These are phyloP conservation scores for Scheffersomyces insectosa DNA, from an alignment of 1,139 yeast genomes.

Conservation along the genomic window DNA sequence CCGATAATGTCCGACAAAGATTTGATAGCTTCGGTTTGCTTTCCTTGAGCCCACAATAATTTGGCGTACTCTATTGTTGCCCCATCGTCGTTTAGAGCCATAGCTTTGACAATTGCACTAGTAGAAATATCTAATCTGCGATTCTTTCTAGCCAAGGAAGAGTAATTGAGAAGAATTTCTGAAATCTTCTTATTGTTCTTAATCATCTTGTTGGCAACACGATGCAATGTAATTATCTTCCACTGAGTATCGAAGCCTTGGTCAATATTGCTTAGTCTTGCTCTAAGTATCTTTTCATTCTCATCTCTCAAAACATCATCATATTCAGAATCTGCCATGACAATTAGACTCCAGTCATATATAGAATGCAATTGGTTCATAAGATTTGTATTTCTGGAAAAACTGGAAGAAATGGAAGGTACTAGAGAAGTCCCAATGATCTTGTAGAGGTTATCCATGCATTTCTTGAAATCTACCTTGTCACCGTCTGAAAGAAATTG, in stretches of 20 bases:
- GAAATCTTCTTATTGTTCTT: slow-evolving; percentile 32
- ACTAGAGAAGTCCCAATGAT: slow-evolving; percentile 64
- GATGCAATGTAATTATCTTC: slow-evolving; percentile 59
- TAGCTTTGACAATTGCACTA: slow-evolving; percentile 68
- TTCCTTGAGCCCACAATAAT: slow-evolving; percentile 88
- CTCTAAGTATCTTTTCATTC: slow-evolving; percentile 27
- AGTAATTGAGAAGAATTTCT: slow-evolving; percentile 57
- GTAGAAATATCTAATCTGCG: slow-evolving; percentile 75
- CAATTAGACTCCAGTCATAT: slow-evolving; percentile 55
- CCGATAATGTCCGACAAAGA: slow-evolving; percentile 49
- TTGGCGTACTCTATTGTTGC: slow-evolving; percentile 83
- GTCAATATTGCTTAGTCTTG: slow-evolving; percentile 52
- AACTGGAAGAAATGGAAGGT: slow-evolving; percentile 60
- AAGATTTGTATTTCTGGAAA: slow-evolving; percentile 55
- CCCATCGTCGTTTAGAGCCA: slow-evolving; percentile 45
- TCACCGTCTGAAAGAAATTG: slow-evolving; percentile 39
- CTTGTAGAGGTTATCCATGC: slow-evolving; percentile 52
- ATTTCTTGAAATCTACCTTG: slow-evolving; percentile 26
- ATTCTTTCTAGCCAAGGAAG: slow-evolving; percentile 68
- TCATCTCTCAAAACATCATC: slow-evolving; percentile 13
- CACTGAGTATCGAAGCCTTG: slow-evolving; percentile 65
- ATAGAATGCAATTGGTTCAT: slow-evolving; percentile 71
- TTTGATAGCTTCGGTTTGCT: slow-evolving; percentile 81
- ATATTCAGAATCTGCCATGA: slow-evolving; percentile 12
- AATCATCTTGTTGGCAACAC: slow-evolving; percentile 51